A percentile compares a stretch with the other conserved stretches of the same genome.
Conservation (phyloP, 192 early-diverging fungal species). For the Gamsiella multidivaricata region DNA sequence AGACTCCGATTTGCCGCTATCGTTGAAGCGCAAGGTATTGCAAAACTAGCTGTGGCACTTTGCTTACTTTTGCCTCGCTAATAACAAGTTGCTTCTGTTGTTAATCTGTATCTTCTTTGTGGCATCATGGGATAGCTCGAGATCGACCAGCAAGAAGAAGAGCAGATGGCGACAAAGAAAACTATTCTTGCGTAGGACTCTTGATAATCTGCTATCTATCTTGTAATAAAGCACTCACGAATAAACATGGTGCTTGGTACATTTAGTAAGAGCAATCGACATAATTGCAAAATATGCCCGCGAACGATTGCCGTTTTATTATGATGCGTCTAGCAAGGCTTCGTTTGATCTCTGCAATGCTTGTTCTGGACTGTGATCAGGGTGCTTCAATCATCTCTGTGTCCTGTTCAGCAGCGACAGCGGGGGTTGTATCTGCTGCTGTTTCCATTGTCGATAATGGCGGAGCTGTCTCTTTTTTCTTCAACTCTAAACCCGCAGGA, state of each 20-base stretch:
- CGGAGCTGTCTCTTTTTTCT: too few relatives aligned
- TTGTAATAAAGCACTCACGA: neutral
- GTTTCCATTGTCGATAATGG: too few relatives aligned
- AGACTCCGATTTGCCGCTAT: slow-evolving; percentile 2
- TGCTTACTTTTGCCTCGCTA: neutral
- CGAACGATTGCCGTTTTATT: too few relatives aligned
- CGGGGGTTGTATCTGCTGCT: neutral
- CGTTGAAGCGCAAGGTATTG: slow-evolving; percentile 49
- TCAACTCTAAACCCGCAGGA: too few relatives aligned
- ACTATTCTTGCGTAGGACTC: slow-evolving; percentile 21
- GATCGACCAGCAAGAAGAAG: slow-evolving; percentile 16
- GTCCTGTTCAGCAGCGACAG: slow-evolving; percentile 2
- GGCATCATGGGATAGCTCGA: slow-evolving; percentile 28
- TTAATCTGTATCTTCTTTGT: neutral
- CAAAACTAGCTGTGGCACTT: neutral
- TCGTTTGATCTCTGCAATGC: too few relatives aligned
- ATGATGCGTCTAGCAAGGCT: too few relatives aligned
- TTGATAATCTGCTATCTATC: neutral
- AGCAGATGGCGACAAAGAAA: slow-evolving; percentile 23
- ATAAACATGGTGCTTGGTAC: too few relatives aligned
- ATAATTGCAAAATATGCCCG: too few relatives aligned
- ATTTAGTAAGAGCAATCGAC: too few relatives aligned
- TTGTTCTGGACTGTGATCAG: too few relatives aligned
- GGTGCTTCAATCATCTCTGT: slow-evolving; percentile 43
- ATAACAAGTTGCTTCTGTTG: neutral